These are phyloP conservation scores for Diaporthe citrichinensis DNA, from an alignment of 2,329 filamentous ascomycete genomes.

Conservation along the genomic window DNA sequence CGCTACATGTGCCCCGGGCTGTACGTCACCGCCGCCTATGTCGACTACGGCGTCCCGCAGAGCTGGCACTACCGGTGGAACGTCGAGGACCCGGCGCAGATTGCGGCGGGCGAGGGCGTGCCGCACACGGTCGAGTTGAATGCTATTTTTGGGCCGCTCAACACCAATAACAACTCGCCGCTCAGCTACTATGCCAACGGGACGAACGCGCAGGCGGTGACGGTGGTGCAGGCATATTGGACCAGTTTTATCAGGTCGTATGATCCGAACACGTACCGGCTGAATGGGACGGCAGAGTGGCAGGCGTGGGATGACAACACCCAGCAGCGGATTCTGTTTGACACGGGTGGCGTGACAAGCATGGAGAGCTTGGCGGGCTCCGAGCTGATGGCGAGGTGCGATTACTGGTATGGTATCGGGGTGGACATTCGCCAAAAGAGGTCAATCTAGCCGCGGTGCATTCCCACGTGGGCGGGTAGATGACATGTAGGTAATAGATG, in stretches of 20 bases:
- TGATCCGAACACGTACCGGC: conserved; percentile 73
- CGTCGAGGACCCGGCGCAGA: conserved; percentile 70
- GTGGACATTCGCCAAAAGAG: conserved; percentile 32
- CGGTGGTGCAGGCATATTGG: conserved; percentile 79
- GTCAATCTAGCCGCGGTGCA: neutral
- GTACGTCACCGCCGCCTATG: conserved; percentile 61
- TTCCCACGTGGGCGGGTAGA: neutral
- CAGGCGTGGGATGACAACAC: conserved; percentile 54
- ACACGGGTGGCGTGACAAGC: conserved; percentile 50
- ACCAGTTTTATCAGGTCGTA: conserved; percentile 77
- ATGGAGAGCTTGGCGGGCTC: conserved; percentile 45
- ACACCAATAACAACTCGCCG: conserved; percentile 64
- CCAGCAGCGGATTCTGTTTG: conserved; percentile 57
- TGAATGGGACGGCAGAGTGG: conserved; percentile 65
- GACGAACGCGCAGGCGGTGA: conserved; percentile 70
- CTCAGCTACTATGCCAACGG: conserved; percentile 66
- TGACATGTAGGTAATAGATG: too few relatives aligned
- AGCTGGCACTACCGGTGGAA: conserved; percentile 81
- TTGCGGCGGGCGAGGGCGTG: conserved; percentile 71
- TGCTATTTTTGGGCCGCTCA: conserved; percentile 76
- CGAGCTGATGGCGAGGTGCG: conserved; percentile 42
- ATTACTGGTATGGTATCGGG: conserved; percentile 39
- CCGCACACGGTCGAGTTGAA: conserved; percentile 76
- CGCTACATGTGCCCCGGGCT: conserved; percentile 76
- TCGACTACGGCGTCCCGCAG: conserved; percentile 52